Evolutionary conservation across 2,329 filamentous ascomycete species (phyloP).

Genomic region (Paraphaeosphaeria minitans): DNA sequence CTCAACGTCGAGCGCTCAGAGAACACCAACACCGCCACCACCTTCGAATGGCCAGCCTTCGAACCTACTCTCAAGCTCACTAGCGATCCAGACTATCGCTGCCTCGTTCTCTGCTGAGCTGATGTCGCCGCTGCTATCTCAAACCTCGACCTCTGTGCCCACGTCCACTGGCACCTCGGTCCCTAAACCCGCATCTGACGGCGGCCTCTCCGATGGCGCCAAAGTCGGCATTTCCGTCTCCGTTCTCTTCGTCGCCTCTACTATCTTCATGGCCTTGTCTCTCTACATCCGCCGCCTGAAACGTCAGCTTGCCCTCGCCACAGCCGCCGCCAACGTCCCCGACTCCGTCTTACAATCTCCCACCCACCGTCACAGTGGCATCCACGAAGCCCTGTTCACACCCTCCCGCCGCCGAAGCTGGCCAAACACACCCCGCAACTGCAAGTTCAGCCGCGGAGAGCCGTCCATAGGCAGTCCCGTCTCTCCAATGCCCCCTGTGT

Average conservation of each 20-base stretch:
- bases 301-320: constrained; percentile 23
- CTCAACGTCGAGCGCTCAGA: neutral
- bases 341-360: constrained; percentile 18
- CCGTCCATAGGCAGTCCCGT: constrained; percentile 11
- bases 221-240: constrained; percentile 31
- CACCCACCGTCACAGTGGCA: constrained; percentile 7
- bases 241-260: constrained; percentile 19
- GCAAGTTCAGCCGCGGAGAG: constrained; percentile 6
- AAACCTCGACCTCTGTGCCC: constrained; percentile 1
- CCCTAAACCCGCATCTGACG: constrained; percentile 14
- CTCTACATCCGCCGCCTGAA: constrained; percentile 36
- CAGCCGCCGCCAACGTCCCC: constrained; percentile 23
- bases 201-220: constrained; percentile 24
- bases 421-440: neutral
- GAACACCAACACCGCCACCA: neutral
- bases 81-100: neutral
- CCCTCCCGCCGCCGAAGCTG: constrained; percentile 8
- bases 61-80: neutral
- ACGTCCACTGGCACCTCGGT: constrained; percentile 20
- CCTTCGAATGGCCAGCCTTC: neutral
- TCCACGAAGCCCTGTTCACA: constrained; percentile 3
- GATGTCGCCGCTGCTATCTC: neutral
- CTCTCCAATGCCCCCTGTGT: constrained; percentile 17
- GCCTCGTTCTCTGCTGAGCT: neutral
- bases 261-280: constrained; percentile 20